phyloP scores from a whole-genome alignment of 2,329 filamentous ascomycete species.

The Fusarium kyushuense region DNA sequence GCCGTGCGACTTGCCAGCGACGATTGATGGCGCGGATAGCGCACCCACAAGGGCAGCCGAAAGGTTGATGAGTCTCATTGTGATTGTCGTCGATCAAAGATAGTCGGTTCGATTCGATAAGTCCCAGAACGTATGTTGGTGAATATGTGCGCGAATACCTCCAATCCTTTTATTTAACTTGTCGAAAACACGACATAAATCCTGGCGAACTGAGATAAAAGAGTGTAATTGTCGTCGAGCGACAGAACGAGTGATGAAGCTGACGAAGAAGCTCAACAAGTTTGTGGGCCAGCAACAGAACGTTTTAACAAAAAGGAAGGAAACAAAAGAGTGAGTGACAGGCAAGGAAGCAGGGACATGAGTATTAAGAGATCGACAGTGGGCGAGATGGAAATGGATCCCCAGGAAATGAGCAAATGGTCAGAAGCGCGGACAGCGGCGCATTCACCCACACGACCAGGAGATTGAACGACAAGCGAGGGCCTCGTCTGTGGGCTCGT shows the following conservation, averaged over 20 bases:
- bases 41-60: slow-evolving; percentile 63
- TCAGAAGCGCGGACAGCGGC: slow-evolving; percentile 42
- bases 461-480: slow-evolving; percentile 44
- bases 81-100: slow-evolving; percentile 43
- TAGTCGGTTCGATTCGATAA: slow-evolving; percentile 32
- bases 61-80: slow-evolving; percentile 67
- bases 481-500: slow-evolving; percentile 35
- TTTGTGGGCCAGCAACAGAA: slow-evolving; percentile 42
- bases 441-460: slow-evolving; percentile 30
- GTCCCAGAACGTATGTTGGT: slow-evolving; percentile 40
- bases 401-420: slow-evolving; percentile 46
- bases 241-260: slow-evolving; percentile 46
- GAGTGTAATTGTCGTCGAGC: slow-evolving; percentile 44
- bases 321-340: slow-evolving; percentile 39
- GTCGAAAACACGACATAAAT: slow-evolving; percentile 40
- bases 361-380: slow-evolving; percentile 46
- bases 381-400: slow-evolving; percentile 42
- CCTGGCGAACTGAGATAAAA: slow-evolving; percentile 26
- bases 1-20: slow-evolving; percentile 51
- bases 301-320: slow-evolving; percentile 42
- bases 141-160: slow-evolving; percentile 31
- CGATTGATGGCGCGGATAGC: slow-evolving; percentile 58
- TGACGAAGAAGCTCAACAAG: slow-evolving; percentile 28
- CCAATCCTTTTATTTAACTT: slow-evolving; percentile 32
- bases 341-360: slow-evolving; percentile 31